Base-by-base conservation (phyloP, 257 asterid species). In the Gynochthodes officinalis region DNA sequence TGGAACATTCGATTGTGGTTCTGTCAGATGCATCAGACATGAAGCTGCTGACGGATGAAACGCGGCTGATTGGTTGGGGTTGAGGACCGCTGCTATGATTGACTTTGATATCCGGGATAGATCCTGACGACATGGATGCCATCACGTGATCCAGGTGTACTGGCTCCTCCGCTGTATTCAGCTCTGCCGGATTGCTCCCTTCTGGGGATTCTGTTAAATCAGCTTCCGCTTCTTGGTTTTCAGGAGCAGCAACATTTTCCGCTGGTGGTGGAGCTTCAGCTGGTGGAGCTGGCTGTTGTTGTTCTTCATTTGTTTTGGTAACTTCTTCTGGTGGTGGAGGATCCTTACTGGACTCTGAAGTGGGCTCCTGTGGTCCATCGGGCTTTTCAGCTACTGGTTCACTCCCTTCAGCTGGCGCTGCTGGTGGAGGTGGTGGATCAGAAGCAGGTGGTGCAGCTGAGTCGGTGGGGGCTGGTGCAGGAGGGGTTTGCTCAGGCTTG, bases 1-100 rank as follows among this genome's bases (percentile, higher is more conserved):
- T 67, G 76, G 95, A 85, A 55, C 84, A 85, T 50, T 92, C 97
- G 21, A 87, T 79, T 5, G 85, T 48, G 2, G 87, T 82, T 72
- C 86, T 67, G 2, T 88, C 97, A 0, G 92, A 83, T 70, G 70
- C 82, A 55, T 92, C 97, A 5, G 98, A 87, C 30, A 76, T 55
- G 48, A 90, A 92, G 82, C 97, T 91, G 13, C 90, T 81, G 0
- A 90, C 93, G 0, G 98, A 92, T 35, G 96, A 82, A 7, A 83
- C 89, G 0, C 95, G 90, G 74, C 93, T 88, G 42, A 90, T 83
- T 5, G 97, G 95, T 68, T 80, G 83, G 0, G 97, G 95, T 68
- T 80, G 83, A 0, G 96, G 91, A 40, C 84, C 85, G 72, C n/a
- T 78, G 40, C 82, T 69, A 7, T 54, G 82, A 80, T 76, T 85